phyloP scores from a whole-genome alignment of 139 green algal genomes.

The Coelastrella sp. region DNA sequence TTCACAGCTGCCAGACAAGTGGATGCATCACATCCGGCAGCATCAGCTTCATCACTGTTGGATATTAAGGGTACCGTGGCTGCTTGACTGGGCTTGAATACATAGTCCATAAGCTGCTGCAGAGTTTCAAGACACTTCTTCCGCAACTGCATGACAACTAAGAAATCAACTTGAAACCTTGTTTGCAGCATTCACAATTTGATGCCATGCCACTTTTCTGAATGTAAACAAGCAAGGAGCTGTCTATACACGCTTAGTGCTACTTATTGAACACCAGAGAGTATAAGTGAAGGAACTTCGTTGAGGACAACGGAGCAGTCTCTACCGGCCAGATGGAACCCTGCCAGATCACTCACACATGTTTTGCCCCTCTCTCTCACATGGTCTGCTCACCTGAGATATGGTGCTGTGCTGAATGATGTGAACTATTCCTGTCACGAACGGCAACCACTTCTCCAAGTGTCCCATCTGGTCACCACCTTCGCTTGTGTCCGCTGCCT shows the following conservation, averaged over 20 bases:
- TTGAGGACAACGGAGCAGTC: not conserved
- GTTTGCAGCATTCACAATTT: not conserved
- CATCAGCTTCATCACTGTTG: too few relatives aligned
- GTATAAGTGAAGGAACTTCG: not conserved
- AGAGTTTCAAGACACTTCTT: slow-evolving; percentile 23
- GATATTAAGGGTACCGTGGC: too few relatives aligned
- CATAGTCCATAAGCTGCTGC: not conserved
- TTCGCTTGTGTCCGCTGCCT: not conserved
- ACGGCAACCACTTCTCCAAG: not conserved
- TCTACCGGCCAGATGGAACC: not conserved
- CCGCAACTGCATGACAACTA: not conserved
- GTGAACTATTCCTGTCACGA: not conserved
- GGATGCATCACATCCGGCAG: not conserved
- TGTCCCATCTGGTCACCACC: not conserved
- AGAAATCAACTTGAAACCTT: not conserved
- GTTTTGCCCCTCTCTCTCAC: too few relatives aligned
- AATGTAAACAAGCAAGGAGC: not conserved
- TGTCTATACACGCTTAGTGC: too few relatives aligned
- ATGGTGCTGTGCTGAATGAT: slow-evolving; percentile 30
- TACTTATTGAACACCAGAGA: not conserved
- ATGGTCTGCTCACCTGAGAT: slow-evolving; percentile 4
- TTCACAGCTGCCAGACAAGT: not conserved
- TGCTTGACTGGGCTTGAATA: not conserved
- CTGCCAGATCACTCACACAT: not conserved
- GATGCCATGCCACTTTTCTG: not conserved